phyloP scores from a whole-genome alignment of 2,329 filamentous ascomycete genomes.

The Myriosclerotinia curreyana region DNA sequence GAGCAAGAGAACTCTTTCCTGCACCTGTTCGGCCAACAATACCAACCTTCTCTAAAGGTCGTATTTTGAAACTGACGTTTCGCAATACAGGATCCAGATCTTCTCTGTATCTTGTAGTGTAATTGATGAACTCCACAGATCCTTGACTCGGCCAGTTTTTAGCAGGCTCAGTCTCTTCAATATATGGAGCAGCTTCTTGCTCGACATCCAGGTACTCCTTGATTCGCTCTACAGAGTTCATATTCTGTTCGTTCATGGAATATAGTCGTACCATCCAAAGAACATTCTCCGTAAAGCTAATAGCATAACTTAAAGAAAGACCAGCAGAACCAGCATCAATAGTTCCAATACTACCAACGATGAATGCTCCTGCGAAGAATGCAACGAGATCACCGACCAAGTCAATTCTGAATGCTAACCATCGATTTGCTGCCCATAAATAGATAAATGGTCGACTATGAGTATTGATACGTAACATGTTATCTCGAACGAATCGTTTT shows the following conservation, averaged over 20 bases:
- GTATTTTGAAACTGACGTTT: constrained; percentile 80
- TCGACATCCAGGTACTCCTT: constrained; percentile 97
- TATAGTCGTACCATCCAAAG: constrained; percentile 95
- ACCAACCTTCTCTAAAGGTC: constrained; percentile 85
- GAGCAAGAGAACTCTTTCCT: constrained; percentile 90
- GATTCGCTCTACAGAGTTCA: constrained; percentile 97
- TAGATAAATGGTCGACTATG: constrained; percentile 94
- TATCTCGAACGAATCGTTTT: constrained; percentile 88
- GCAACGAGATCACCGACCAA: constrained; percentile 85
- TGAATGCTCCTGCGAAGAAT: constrained; percentile 90
- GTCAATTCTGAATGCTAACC: constrained; percentile 91
- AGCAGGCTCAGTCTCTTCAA: constrained; percentile 74
- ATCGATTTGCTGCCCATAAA: constrained; percentile 93
- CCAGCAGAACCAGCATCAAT: constrained; percentile 91
- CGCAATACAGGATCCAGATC: constrained; percentile 86
- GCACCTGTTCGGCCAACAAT: constrained; percentile 95
- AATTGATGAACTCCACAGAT: constrained; percentile 80
- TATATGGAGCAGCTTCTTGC: constrained; percentile 77
- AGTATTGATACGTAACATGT: constrained; percentile 80
- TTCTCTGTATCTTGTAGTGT: constrained; percentile 82
- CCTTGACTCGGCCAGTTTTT: constrained; percentile 82
- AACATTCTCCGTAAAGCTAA: constrained; percentile 95
- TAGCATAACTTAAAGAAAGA: constrained; percentile 90
- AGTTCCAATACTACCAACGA: constrained; percentile 75
- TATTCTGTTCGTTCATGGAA: constrained; percentile 94